Base-by-base conservation (phyloP, 805 yeast species). In the Ogataea methanolica region DNA sequence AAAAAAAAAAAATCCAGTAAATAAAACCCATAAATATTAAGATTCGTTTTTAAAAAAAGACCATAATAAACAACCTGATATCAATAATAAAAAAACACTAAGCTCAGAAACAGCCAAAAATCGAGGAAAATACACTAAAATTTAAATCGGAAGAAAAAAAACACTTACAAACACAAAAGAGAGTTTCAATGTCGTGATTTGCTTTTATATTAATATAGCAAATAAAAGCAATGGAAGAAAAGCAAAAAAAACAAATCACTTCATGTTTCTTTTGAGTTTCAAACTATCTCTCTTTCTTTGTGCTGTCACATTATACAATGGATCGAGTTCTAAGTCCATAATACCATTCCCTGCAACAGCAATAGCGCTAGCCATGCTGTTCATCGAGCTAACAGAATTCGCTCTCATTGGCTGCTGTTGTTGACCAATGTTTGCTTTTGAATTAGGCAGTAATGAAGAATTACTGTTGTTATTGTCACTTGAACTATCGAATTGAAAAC, bases 211-310 rank as follows among this genome's bases (percentile, higher is more conserved):
- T 11, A 26, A 15, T 17, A 11, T 19, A 17, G 37, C 11, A 17
- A 43, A 17, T 7, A 17, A 38, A 22, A 17, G n/a, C 9, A 15
- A 41, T 8, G 11, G 15, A 42, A 14, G 35, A 33, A 41, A 35
- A 31, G n/a, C n/a, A n/a, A n/a, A n/a, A 33, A 41, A 17, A 12
- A 11, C 11, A 5, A 9, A 2, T 47, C 37, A 62, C 42, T 56
- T 61, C 62, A 60, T 54, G 45, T 60, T 61, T 56, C 81, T 71
- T 58, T 77, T 77, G 56, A 76, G 58, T 48, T 76, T 73, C 51
- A 78, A 58, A 52, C 78, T 71, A 51, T 77, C 81, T 54, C 82
- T 71, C 58, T 78, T 78, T 50, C 82, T 66, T 51, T 73, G 73
- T 26, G 76, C 71, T 1, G 80, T 77, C 29, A 70, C 74, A 51